Evolutionary conservation across 225 moss, liverwort and hornwort genomes (phyloP).

Genomic region (Physcomitrellopsis africana): DNA sequence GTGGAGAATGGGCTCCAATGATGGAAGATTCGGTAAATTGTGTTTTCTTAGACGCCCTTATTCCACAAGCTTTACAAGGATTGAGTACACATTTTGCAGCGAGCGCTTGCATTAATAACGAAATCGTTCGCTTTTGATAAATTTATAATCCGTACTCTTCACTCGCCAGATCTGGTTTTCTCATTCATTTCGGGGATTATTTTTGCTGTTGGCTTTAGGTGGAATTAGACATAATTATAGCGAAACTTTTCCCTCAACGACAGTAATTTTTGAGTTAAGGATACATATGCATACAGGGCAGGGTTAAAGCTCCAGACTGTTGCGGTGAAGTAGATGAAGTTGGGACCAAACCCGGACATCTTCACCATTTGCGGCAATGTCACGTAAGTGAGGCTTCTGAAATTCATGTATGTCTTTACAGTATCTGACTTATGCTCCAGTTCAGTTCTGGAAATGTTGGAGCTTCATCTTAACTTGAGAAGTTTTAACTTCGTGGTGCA

Average conservation of each 20-base stretch:
- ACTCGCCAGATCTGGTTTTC: too few relatives aligned
- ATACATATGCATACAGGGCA: constrained; percentile 44
- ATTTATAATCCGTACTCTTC: too few relatives aligned
- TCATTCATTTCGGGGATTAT: too few relatives aligned
- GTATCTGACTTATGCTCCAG: too few relatives aligned
- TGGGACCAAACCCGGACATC: constrained; percentile 61
- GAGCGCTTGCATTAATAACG: background rate
- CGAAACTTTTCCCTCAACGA: constrained; percentile 15
- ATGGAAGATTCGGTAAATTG: background rate
- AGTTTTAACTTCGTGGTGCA: constrained; percentile 45
- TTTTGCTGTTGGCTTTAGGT: constrained; percentile 9
- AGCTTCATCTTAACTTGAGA: constrained; percentile 5
- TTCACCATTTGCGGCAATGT: constrained; percentile 50
- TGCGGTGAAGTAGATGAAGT: constrained; percentile 68
- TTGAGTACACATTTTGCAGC: background rate
- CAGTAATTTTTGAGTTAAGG: constrained; percentile 30
- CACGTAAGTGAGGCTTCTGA: constrained; percentile 44
- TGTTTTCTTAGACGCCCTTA: background rate
- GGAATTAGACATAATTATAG: constrained; percentile 16
- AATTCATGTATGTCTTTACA: background rate
- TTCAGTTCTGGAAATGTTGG: constrained; percentile 14
- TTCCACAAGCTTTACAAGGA: background rate
- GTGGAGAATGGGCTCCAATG: constrained; percentile 11
- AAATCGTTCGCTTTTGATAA: too few relatives aligned
- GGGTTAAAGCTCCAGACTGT: constrained; percentile 34